phyloP scores from a whole-genome alignment of 1,139 yeast genomes.

The Pichia norvegensis region DNA sequence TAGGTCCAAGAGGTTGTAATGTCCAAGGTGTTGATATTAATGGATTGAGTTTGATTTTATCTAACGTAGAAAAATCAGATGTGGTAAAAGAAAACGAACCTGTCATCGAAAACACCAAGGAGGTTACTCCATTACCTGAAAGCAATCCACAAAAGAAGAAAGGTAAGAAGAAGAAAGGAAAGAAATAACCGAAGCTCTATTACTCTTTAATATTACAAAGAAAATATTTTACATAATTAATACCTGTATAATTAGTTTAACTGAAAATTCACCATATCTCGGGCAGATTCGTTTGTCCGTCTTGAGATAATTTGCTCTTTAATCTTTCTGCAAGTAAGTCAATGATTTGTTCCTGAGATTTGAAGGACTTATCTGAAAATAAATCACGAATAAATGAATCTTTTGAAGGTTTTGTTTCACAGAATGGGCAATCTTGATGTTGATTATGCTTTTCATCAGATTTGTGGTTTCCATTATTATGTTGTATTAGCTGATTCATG shows the following conservation, averaged over 20 bases:
- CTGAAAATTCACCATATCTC: constrained; percentile 16
- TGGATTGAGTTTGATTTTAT: constrained; percentile 16
- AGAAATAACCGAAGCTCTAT: constrained; percentile 13
- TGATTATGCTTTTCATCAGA: neutral
- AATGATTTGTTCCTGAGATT: constrained; percentile 6
- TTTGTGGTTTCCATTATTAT: neutral
- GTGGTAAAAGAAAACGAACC: constrained; percentile 4
- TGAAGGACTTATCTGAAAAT: neutral
- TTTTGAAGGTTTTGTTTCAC: constrained; percentile 1
- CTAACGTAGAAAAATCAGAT: constrained; percentile 14
- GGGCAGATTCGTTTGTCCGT: constrained; percentile 5
- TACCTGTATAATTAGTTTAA: neutral
- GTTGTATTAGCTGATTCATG: constrained; percentile 5
- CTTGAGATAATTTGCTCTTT: constrained; percentile 4
- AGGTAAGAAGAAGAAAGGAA: constrained; percentile 24
- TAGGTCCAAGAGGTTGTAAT: constrained; percentile 69
- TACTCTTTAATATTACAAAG: neutral
- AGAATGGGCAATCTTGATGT: constrained; percentile 11
- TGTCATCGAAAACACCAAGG: neutral
- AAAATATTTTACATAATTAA: neutral
- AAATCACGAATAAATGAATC: neutral
- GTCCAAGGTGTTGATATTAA: constrained; percentile 14
- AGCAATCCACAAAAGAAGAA: constrained; percentile 7
- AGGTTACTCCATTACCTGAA: neutral
- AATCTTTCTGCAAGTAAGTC: constrained; percentile 11